Evolutionary conservation across 768 basidiomycete species (phyloP).

Genomic region (Phallus indusiatus): DNA sequence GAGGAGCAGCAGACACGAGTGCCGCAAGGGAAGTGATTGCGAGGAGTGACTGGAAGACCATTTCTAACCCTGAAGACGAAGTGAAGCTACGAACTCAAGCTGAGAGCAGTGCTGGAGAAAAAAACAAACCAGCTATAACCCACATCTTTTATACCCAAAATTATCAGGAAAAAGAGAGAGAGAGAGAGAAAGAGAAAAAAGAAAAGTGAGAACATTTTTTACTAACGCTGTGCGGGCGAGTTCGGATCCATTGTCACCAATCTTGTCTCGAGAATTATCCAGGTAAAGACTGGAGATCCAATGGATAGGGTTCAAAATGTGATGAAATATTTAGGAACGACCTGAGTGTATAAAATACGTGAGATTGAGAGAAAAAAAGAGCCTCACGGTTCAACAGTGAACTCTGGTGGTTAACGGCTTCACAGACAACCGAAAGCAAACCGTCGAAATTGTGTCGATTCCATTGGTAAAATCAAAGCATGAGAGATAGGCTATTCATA

Average conservation of each 20-base stretch:
- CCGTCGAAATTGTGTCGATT: not conserved
- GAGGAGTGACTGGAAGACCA: slow-evolving; percentile 16
- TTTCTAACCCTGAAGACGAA: slow-evolving; percentile 8
- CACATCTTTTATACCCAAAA: not conserved
- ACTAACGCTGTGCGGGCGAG: not conserved
- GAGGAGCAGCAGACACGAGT: slow-evolving; percentile 12
- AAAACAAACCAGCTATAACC: not conserved
- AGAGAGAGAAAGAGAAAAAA: not conserved
- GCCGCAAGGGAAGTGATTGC: slow-evolving; percentile 11
- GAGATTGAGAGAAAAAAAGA: not conserved
- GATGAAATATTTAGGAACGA: not conserved
- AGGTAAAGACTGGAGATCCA: not conserved
- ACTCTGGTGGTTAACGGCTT: not conserved
- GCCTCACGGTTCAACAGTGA: not conserved
- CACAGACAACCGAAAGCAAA: not conserved
- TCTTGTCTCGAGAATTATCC: not conserved
- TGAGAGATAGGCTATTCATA: no score
- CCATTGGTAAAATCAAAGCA: no score
- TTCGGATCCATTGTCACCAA: not conserved
- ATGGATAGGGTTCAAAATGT: not conserved
- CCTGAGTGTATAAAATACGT: not conserved
- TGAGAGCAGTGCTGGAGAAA: no score
- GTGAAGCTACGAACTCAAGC: not conserved
- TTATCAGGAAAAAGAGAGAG: not conserved
- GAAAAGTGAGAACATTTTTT: not conserved